Conservation (phyloP, 352 stramenopile genomes). For the Pythium periplocum region DNA sequence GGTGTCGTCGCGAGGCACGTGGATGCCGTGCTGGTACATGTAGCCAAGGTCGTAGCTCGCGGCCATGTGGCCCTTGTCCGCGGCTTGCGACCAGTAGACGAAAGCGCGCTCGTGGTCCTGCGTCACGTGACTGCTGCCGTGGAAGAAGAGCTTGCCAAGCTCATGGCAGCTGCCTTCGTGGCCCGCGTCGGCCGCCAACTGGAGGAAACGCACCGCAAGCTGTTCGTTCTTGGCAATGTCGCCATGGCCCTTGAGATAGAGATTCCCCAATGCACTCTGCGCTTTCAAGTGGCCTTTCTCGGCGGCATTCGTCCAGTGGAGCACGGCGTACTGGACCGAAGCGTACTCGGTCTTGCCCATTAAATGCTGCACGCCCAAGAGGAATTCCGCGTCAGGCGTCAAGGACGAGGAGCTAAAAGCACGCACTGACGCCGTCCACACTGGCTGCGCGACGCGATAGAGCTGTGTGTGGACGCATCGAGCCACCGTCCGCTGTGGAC, state of each 20-base stretch:
- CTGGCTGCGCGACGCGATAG: too few relatives aligned
- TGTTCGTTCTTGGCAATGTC: constrained; percentile 37
- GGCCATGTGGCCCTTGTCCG: constrained; percentile 56
- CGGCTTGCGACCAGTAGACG: constrained; percentile 59
- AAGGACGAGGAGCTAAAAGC: constrained; percentile 5
- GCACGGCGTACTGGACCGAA: constrained; percentile 43
- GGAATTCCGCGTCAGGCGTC: constrained; percentile 41
- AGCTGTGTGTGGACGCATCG: too few relatives aligned
- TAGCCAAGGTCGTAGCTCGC: constrained; percentile 71
- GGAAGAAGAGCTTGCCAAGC: constrained; percentile 67
- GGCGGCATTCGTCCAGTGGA: constrained; percentile 77
- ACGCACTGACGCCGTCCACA: background rate
- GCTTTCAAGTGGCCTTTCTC: constrained; percentile 66
- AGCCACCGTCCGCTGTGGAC: too few relatives aligned
- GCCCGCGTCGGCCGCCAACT: constrained; percentile 56
- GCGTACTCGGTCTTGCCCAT: constrained; percentile 39
- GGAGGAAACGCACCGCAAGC: constrained; percentile 49
- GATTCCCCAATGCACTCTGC: constrained; percentile 59
- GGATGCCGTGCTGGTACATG: constrained; percentile 68
- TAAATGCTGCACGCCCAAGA: constrained; percentile 53
- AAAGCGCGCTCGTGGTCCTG: constrained; percentile 35
- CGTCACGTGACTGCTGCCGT: constrained; percentile 29
- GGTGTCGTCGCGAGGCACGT: constrained; percentile 48
- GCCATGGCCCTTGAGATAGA: constrained; percentile 61
- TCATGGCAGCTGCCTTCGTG: constrained; percentile 71